Evolutionary conservation across 139 green algal genomes (phyloP).

Genomic region (Trebouxia sp.): DNA sequence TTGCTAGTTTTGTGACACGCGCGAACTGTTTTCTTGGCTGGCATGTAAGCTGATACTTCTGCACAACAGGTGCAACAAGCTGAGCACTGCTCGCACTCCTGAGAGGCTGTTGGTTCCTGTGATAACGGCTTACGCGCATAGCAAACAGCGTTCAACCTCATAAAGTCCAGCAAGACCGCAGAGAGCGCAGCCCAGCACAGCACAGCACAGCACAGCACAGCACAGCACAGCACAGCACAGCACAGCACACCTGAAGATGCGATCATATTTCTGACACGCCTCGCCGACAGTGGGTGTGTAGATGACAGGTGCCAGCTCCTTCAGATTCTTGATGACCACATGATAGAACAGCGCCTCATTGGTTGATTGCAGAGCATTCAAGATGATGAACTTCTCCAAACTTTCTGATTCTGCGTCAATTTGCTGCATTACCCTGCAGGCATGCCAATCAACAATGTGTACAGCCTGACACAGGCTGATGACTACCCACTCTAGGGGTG

Average conservation of each 20-base stretch:
- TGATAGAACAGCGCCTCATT: conserved; percentile 66
- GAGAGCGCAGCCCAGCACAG: no score
- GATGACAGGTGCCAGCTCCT: conserved; percentile 80
- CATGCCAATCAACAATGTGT: not conserved
- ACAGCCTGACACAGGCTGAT: not conserved
- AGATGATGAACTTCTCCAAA: conserved; percentile 8
- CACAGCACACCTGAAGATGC: conserved; percentile 21
- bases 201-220: no score
- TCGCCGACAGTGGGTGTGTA: conserved; percentile 97
- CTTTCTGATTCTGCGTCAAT: not conserved
- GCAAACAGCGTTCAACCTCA: no score
- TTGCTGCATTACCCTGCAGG: conserved; percentile 27
- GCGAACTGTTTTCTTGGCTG: no score
- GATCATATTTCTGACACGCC: conserved; percentile 81
- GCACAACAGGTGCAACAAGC: not conserved
- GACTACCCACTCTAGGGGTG: not conserved
- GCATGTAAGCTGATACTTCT: no score
- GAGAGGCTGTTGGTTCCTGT: no score
- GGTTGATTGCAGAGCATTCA: conserved; percentile 19
- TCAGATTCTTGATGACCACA: conserved; percentile 61
- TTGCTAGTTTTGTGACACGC: no score
- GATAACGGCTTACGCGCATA: no score
- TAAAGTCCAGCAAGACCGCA: no score
- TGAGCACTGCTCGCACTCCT: no score
- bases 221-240: no score